These are phyloP conservation scores for Coleophoma cylindrospora DNA, from an alignment of 2,329 filamentous ascomycete species.

Conservation along the genomic window DNA sequence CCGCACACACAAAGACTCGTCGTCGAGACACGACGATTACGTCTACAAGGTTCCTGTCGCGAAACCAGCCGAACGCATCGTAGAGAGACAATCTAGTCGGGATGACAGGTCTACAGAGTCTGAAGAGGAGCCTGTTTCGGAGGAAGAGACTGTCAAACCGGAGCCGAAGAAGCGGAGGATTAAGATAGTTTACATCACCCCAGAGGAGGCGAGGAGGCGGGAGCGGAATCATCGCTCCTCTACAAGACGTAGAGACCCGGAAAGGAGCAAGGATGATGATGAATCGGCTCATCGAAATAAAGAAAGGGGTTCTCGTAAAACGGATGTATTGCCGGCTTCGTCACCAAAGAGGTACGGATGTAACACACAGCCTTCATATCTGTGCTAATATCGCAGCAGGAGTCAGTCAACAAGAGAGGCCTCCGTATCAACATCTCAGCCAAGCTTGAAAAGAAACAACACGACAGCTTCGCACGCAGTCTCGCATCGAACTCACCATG, in stretches of 20 bases:
- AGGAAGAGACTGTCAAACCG: conserved; percentile 7
- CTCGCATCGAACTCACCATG: conserved; percentile 7
- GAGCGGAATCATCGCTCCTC: background rate
- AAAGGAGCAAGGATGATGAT: conserved; percentile 4
- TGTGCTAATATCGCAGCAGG: conserved; percentile 7
- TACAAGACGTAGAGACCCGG: conserved; percentile 4
- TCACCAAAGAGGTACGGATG: conserved; percentile 17
- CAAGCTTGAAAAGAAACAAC: conserved; percentile 16
- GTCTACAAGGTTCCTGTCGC: conserved; percentile 14
- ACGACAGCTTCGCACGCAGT: conserved; percentile 16
- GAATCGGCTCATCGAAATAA: conserved; percentile 13
- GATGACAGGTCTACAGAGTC: conserved; percentile 18
- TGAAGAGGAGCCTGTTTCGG: conserved; percentile 6
- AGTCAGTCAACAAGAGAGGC: conserved; percentile 9
- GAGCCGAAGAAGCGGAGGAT: conserved; percentile 17
- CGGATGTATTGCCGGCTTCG: conserved; percentile 5
- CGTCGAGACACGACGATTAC: conserved; percentile 13
- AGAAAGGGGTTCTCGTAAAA: conserved; percentile 13
- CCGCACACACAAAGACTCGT: conserved; percentile 14
- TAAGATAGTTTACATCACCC: conserved; percentile 18
- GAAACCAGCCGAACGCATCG: conserved; percentile 6
- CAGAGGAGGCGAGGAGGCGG: conserved; percentile 12
- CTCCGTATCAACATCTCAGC: conserved; percentile 6
- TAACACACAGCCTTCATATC: background rate
- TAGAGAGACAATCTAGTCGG: conserved; percentile 13